Evolutionary conservation across 163 green algal genomes (phyloP).

Genomic region (Prototheca wickerhamii): DNA sequence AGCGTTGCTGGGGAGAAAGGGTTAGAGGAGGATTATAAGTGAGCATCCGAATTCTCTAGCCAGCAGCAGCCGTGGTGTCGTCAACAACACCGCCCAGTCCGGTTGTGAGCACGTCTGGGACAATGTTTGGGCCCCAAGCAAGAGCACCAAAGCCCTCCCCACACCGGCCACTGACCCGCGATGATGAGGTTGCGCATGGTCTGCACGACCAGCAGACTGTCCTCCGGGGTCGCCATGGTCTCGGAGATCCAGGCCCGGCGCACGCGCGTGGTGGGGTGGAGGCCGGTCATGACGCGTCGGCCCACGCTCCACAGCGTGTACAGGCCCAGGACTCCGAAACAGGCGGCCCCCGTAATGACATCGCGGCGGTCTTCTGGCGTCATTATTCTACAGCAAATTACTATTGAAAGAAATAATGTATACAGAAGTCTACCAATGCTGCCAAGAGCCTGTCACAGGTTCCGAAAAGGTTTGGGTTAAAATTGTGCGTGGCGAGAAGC

Average conservation of each 20-base stretch:
- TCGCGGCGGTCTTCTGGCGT: background rate
- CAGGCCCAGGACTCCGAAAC: background rate
- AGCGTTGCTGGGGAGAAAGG: conserved; percentile 1
- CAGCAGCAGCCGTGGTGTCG: too few species aligned
- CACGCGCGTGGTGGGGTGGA: background rate
- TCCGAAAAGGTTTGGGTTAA: too few species aligned
- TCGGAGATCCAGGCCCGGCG: background rate
- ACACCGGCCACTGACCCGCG: conserved; percentile 4
- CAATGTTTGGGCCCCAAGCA: too few species aligned
- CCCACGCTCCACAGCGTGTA: background rate
- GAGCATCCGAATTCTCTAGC: too few species aligned
- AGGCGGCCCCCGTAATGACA: background rate
- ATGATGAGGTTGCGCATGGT: conserved; percentile 15
- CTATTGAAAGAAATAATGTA: background rate
- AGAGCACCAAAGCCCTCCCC: background rate
- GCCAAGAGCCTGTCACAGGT: too few species aligned
- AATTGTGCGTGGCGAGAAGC: too few species aligned
- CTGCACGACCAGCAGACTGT: conserved; percentile 4
- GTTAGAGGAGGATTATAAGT: background rate
- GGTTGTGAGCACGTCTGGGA: too few species aligned
- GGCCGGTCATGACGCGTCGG: background rate
- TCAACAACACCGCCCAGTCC: too few species aligned
- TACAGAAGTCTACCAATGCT: background rate
- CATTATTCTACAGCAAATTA: background rate
- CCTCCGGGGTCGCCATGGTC: background rate